phyloP scores from a whole-genome alignment of 176 grass and related monocot genomes.

The Raddia distichophylla region DNA sequence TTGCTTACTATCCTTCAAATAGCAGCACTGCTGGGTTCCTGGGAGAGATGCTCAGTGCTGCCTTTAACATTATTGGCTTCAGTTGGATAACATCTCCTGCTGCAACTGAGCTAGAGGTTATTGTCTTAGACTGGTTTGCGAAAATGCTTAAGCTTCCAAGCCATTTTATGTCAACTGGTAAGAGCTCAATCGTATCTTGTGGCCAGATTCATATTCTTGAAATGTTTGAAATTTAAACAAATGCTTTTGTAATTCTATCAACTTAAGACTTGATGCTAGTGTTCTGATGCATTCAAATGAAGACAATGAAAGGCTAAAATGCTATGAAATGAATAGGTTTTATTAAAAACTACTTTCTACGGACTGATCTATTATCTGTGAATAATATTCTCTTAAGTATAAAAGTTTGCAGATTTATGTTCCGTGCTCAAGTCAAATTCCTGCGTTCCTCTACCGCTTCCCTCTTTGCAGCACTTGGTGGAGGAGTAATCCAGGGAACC shows the following conservation, averaged over 20 bases:
- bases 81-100: conserved; percentile 89
- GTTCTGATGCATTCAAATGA: background rate
- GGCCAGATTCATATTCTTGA: background rate
- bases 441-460: conserved; percentile 3
- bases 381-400: background rate
- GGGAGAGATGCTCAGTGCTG: conserved; percentile 77
- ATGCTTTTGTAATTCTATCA: background rate
- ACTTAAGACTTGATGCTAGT: background rate
- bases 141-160: conserved; percentile 64
- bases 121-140: conserved; percentile 77
- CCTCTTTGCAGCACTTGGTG: conserved; percentile 47
- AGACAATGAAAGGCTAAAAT: background rate
- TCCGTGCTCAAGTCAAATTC: conserved; percentile 14
- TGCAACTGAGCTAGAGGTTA: conserved; percentile 71
- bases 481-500: conserved; percentile 80
- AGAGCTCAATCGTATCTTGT: conserved; percentile 8
- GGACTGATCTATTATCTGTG: background rate
- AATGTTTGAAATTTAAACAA: conserved; percentile 17
- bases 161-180: conserved; percentile 62
- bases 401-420: conserved; percentile 6
- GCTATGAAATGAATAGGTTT: background rate
- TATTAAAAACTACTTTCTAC: background rate
- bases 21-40: conserved; percentile 83
- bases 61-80: conserved; percentile 72
- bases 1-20: conserved; percentile 66